Conservation (phyloP, 1,284 basidiomycete genomes). For the Apiotrichum montevideense region DNA sequence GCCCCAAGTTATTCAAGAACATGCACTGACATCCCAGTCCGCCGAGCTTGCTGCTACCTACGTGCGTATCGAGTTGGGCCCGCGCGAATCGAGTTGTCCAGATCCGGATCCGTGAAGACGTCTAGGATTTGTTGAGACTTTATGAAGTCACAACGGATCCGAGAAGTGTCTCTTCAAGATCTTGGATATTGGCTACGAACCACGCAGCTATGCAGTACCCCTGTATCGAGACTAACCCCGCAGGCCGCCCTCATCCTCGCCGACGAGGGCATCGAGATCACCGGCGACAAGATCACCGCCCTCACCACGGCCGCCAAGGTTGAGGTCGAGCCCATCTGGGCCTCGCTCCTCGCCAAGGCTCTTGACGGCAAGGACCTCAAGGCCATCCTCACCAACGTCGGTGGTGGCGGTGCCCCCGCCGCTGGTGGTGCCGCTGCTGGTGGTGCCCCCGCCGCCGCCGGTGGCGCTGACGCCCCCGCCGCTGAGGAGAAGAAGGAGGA, state of each 20-base stretch:
- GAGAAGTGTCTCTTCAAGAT: no score
- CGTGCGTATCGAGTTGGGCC: slow-evolving; percentile 8
- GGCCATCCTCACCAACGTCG: slow-evolving; percentile 86
- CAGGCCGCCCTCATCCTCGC: slow-evolving; percentile 74
- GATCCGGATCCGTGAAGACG: no score
- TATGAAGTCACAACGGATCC: no score
- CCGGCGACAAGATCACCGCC: slow-evolving; percentile 82
- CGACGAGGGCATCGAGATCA: slow-evolving; percentile 94
- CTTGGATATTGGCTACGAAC: no score
- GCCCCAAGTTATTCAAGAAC: no score
- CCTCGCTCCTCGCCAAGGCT: slow-evolving; percentile 89
- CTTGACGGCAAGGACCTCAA: slow-evolving; percentile 97
- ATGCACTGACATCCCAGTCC: slow-evolving; percentile 18
- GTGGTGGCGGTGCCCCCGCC: slow-evolving; percentile 72
- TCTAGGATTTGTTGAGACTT: no score
- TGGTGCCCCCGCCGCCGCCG: slow-evolving; percentile 55
- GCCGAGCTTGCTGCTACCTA: slow-evolving; percentile 72
- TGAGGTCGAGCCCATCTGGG: slow-evolving; percentile 97
- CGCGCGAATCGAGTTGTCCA: no score
- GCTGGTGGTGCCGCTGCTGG: slow-evolving; percentile 54
- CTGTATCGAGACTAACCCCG: slow-evolving; percentile 51
- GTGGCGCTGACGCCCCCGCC: slow-evolving; percentile 57
- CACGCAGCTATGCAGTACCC: slow-evolving; percentile 55
- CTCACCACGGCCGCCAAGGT: slow-evolving; percentile 75
- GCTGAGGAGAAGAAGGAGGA: slow-evolving; percentile 79